These are phyloP conservation scores for Cytospora piceicola DNA, from an alignment of 2,329 filamentous ascomycete species.

Conservation along the genomic window DNA sequence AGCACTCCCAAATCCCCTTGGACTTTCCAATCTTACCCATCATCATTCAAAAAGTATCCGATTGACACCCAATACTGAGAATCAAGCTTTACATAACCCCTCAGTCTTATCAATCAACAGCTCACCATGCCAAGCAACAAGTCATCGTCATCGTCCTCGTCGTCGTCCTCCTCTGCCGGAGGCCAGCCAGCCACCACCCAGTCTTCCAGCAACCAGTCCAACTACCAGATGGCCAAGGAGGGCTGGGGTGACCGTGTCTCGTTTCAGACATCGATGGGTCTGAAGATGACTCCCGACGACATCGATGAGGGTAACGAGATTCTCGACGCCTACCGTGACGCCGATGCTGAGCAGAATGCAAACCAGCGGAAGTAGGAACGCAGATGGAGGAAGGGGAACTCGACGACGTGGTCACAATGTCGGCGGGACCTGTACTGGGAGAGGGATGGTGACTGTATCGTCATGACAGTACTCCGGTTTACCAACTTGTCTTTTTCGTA, in stretches of 20 bases:
- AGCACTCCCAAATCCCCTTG: too few species aligned
- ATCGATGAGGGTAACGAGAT: slow-evolving; percentile 19
- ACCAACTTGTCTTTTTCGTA: not conserved
- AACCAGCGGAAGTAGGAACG: not conserved
- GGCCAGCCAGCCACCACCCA: not conserved
- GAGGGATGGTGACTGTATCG: not conserved
- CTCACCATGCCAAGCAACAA: slow-evolving; percentile 7
- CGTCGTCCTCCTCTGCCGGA: not conserved
- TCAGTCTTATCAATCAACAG: not conserved
- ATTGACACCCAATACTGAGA: not conserved
- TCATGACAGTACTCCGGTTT: not conserved
- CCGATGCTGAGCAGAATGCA: slow-evolving; percentile 1
- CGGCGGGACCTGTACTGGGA: not conserved
- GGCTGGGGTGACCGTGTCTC: slow-evolving; percentile 2
- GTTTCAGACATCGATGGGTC: slow-evolving; percentile 17
- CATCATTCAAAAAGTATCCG: too few species aligned
- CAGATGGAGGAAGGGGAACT: not conserved
- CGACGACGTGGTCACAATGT: not conserved
- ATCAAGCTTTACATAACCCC: not conserved
- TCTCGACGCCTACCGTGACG: slow-evolving; percentile 6
- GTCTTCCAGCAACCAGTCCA: not conserved
- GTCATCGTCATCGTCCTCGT: not conserved
- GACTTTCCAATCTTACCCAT: too few species aligned
- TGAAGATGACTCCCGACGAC: slow-evolving; percentile 15
- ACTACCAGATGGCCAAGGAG: slow-evolving; percentile 14